phyloP scores from a whole-genome alignment of 306 rosid genomes.

The Urtica urens region DNA sequence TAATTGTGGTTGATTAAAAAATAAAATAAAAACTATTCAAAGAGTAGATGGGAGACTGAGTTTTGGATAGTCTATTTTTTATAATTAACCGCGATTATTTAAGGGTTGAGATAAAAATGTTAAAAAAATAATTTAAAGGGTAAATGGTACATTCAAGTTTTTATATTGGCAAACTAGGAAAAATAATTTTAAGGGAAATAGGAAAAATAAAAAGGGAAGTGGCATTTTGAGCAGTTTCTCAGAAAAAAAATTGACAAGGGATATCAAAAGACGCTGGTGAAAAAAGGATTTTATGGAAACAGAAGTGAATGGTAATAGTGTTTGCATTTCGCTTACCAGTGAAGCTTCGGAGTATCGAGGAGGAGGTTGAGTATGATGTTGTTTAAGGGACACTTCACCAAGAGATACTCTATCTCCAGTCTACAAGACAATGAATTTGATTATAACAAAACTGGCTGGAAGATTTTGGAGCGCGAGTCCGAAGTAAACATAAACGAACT shows the following conservation, averaged over 20 bases:
- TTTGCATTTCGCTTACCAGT: slow-evolving; percentile 60
- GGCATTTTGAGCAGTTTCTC: no score
- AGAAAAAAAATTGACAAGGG: not conserved
- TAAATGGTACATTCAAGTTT: no score
- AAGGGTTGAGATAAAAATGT: no score
- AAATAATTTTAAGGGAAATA: no score
- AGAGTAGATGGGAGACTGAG: no score
- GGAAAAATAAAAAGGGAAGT: no score
- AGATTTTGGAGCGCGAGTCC: slow-evolving; percentile 2
- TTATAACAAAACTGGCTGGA: not conserved
- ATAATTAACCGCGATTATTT: no score
- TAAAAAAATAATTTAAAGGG: no score
- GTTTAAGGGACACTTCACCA: slow-evolving; percentile 40
- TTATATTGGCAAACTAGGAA: no score
- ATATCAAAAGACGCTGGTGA: not conserved
- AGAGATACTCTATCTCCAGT: slow-evolving; percentile 44
- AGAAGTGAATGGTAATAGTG: not conserved
- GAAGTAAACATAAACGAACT: not conserved
- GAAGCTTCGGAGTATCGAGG: slow-evolving; percentile 82
- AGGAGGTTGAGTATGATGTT: slow-evolving; percentile 81
- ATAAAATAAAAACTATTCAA: no score
- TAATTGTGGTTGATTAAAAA: no score
- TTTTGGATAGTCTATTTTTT: no score
- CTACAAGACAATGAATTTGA: slow-evolving; percentile 42
- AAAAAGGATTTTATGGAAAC: not conserved